Evolutionary conservation across 2,329 filamentous ascomycete genomes (phyloP).

Genomic region (Helicocarpus griseus): DNA sequence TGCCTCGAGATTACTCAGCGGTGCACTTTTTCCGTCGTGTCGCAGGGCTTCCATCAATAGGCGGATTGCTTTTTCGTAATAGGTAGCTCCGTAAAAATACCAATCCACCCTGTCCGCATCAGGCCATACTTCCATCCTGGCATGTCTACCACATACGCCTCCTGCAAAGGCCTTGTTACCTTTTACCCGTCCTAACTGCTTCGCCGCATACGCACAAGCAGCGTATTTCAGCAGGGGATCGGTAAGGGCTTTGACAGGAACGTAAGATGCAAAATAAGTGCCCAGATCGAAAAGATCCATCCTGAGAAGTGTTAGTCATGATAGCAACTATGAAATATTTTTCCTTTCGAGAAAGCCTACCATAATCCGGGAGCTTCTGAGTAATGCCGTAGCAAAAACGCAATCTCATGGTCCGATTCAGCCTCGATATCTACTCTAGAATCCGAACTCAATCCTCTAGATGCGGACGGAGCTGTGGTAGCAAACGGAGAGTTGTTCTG

Average conservation of each 20-base stretch:
- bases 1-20: conserved; percentile 25
- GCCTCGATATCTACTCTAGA: conserved; percentile 19
- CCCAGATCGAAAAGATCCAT: conserved; percentile 41
- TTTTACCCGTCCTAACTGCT: conserved; percentile 48
- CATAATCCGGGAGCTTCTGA: conserved; percentile 51
- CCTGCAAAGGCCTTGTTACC: conserved; percentile 43
- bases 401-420: conserved; percentile 46
- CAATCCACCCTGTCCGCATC: conserved; percentile 44
- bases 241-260: conserved; percentile 47
- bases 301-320: conserved; percentile 18
- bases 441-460: conserved; percentile 14
- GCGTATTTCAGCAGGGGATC: conserved; percentile 42
- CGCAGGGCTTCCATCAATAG: conserved; percentile 40
- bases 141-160: conserved; percentile 36
- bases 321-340: background rate
- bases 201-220: conserved; percentile 52
- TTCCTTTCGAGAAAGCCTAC: conserved; percentile 23
- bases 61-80: conserved; percentile 55
- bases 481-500: conserved; percentile 23
- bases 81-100: conserved; percentile 52
- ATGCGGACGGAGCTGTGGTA: conserved; percentile 14
- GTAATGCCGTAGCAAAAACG: conserved; percentile 52
- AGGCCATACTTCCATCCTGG: conserved; percentile 46
- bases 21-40: conserved; percentile 26
- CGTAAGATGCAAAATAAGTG: conserved; percentile 51